Evolutionary conservation across 257 asterid genomes (phyloP).

Genomic region (Vinca minor): DNA sequence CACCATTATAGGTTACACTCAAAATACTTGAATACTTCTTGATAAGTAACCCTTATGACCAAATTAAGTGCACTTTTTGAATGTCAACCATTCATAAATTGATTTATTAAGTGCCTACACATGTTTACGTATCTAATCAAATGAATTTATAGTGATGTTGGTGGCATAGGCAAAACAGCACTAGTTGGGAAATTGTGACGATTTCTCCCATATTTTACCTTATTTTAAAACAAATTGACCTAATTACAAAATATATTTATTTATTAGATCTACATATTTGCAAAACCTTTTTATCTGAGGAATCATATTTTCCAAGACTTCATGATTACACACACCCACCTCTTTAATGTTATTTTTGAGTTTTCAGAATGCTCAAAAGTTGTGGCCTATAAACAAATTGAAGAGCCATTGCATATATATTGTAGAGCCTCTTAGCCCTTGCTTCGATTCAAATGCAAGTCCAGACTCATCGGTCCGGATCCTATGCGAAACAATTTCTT

Average conservation of each 20-base stretch:
- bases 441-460: slow-evolving; percentile 57
- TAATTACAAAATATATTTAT: neutral
- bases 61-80: neutral
- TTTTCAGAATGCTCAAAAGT: slow-evolving; percentile 3
- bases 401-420: slow-evolving; percentile 21
- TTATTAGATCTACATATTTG: neutral
- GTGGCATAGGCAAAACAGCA: slow-evolving; percentile 16
- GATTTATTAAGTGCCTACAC: neutral
- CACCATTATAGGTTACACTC: neutral
- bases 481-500: too few relatives aligned
- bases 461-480: too few relatives aligned
- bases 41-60: neutral
- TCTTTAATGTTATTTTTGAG: neutral
- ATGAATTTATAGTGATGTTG: neutral
- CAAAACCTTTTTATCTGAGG: neutral
- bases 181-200: slow-evolving; percentile 4
- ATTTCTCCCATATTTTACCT: neutral
- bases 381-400: slow-evolving; percentile 16
- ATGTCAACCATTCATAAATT: neutral
- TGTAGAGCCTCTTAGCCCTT: slow-evolving; percentile 19
- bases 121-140: slow-evolving; percentile 1
- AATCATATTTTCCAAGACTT: neutral
- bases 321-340: slow-evolving; percentile 5
- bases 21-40: neutral
- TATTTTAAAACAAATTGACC: neutral